Percentiles rank a stretch among this genome's conserved stretches.
Evolutionary conservation across 2,329 filamentous ascomycete genomes (phyloP).

Genomic region (Fusarium transvaalense): DNA sequence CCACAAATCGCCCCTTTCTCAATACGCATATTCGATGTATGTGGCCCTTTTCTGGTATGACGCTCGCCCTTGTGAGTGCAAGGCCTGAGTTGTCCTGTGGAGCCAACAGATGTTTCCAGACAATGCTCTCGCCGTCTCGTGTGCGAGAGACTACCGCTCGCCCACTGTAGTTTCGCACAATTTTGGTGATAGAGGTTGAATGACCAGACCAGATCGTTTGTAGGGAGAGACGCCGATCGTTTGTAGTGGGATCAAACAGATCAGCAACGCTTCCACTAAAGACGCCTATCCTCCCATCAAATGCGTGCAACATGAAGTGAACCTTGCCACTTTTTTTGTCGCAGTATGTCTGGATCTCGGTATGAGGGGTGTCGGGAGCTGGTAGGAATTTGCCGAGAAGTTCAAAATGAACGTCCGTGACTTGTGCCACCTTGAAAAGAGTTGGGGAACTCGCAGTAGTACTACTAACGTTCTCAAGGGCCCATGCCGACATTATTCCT

Average conservation of each 20-base stretch:
- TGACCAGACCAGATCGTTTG: conserved; percentile 86
- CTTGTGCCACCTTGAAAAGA: conserved; percentile 88
- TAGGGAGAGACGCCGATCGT: conserved; percentile 69
- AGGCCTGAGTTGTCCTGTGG: conserved; percentile 54
- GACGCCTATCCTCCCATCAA: conserved; percentile 86
- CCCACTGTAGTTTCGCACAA: conserved; percentile 86
- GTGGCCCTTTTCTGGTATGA: conserved; percentile 74
- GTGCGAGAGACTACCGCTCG: conserved; percentile 85
- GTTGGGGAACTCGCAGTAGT: conserved; percentile 74
- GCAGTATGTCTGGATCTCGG: conserved; percentile 80
- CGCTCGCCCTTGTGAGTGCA: conserved; percentile 73
- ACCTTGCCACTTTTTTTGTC: conserved; percentile 73
- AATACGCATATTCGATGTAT: conserved; percentile 86
- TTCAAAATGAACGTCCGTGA: conserved; percentile 69
- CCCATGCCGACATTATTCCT: conserved; percentile 92
- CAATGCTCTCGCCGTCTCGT: conserved; percentile 79
- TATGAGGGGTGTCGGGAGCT: conserved; percentile 58
- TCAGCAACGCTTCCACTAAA: conserved; percentile 83
- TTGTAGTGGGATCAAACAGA: conserved; percentile 79
- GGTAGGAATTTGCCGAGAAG: conserved; percentile 55
- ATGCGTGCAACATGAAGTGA: conserved; percentile 82
- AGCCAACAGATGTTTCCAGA: conserved; percentile 79
- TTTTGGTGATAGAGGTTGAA: conserved; percentile 82
- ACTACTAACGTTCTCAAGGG: conserved; percentile 85
- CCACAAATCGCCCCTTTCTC: conserved; percentile 80